phyloP scores from a whole-genome alignment of 768 basidiomycete species.

The Artomyces pyxidatus region DNA sequence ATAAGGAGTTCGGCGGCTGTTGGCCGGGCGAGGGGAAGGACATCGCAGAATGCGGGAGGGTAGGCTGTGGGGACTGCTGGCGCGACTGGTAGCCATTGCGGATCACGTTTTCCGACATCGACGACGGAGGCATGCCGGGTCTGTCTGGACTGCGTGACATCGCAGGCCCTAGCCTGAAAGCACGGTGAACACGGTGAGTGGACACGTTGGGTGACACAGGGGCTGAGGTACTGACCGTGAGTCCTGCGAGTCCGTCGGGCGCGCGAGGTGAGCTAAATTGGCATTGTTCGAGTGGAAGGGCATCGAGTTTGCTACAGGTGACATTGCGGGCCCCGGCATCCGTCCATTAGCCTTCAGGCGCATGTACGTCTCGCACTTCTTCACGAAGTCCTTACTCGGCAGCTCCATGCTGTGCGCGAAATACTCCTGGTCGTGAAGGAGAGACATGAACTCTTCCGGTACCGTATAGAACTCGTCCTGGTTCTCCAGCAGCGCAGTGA shows the following conservation, averaged over 20 bases:
- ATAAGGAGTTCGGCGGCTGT: constrained; percentile 34
- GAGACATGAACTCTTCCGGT: constrained; percentile 79
- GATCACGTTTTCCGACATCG: constrained; percentile 10
- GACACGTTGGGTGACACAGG: background rate
- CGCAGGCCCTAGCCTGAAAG: background rate
- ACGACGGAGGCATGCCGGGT: constrained; percentile 1
- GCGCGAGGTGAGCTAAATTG: constrained; percentile 12
- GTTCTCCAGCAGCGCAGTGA: constrained; percentile 79
- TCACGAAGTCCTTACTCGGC: constrained; percentile 91
- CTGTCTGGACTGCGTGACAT: constrained; percentile 6
- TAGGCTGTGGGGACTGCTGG: constrained; percentile 14
- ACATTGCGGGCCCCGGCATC: constrained; percentile 28
- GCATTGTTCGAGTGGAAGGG: constrained; percentile 31
- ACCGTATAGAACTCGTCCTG: constrained; percentile 97
- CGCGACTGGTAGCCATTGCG: constrained; percentile 15
- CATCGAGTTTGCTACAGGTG: constrained; percentile 28
- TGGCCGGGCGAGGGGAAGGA: constrained; percentile 11
- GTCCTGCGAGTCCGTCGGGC: constrained; percentile 10
- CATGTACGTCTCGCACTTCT: constrained; percentile 91
- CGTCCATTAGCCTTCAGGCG: constrained; percentile 57
- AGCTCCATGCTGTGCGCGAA: constrained; percentile 84
- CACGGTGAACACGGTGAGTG: background rate
- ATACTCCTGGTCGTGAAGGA: constrained; percentile 88
- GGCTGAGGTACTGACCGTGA: constrained; percentile 7
- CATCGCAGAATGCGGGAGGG: background rate